A percentile compares a stretch with the other conserved stretches of the same genome.
Conservation (phyloP, 441 rosid species). For the Omphalea diandra region DNA sequence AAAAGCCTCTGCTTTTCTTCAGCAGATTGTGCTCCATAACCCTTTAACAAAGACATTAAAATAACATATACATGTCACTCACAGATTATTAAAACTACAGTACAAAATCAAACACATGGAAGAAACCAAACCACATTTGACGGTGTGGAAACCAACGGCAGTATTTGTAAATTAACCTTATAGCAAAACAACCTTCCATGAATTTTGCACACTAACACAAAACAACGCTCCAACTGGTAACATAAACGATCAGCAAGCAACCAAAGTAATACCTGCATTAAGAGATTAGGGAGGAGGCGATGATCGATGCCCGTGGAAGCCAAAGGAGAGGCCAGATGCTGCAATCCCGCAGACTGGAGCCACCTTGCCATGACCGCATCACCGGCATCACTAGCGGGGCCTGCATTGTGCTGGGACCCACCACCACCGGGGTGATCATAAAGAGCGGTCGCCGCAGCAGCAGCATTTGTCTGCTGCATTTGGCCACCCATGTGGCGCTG, state of each 20-base stretch:
- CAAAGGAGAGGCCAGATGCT: constrained; percentile 99
- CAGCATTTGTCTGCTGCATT: constrained; percentile 94
- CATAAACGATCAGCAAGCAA: background rate
- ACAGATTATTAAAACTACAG: constrained; percentile 15
- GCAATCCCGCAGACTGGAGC: constrained; percentile 99
- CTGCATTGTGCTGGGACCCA: constrained; percentile 61
- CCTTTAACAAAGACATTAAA: too few relatives aligned
- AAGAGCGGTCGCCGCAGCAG: constrained; percentile 78
- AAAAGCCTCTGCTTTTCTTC: constrained; percentile 98
- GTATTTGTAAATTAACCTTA: background rate
- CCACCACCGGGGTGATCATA: constrained; percentile 51
- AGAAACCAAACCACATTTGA: background rate
- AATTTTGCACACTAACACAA: background rate
- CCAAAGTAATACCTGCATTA: constrained; percentile 65
- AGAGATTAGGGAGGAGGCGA: constrained; percentile 82
- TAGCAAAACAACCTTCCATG: too few relatives aligned
- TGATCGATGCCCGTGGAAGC: constrained; percentile 77
- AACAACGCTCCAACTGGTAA: background rate
- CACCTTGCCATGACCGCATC: constrained; percentile 99
- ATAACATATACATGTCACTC: constrained; percentile 15
- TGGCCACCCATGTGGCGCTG: constrained; percentile 99
- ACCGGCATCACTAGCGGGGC: constrained; percentile 66
- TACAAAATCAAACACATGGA: constrained; percentile 15
- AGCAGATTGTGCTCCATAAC: constrained; percentile 95
- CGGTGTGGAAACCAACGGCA: background rate